These are phyloP conservation scores for Oenanthe sinensis DNA, from an alignment of 129 eudicot genomes.

Conservation along the genomic window DNA sequence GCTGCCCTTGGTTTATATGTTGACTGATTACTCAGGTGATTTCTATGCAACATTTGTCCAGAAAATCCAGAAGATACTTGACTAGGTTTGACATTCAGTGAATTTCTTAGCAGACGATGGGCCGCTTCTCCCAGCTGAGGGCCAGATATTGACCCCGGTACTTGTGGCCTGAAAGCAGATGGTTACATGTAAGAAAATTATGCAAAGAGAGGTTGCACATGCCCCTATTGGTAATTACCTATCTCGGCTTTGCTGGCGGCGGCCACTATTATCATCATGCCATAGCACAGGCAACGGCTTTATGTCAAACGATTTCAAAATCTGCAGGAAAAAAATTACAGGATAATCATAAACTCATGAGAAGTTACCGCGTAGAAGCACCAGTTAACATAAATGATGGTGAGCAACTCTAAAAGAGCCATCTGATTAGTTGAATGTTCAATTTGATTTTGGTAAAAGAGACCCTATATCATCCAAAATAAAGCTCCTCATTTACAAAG, in stretches of 20 bases:
- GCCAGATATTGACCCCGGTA: slow-evolving; percentile 76
- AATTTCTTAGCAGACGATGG: slow-evolving; percentile 78
- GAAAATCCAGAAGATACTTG: slow-evolving; percentile 22
- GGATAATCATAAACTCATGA: not conserved
- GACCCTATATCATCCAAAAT: not conserved
- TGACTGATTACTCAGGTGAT: slow-evolving; percentile 31
- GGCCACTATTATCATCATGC: slow-evolving; percentile 81
- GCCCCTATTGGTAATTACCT: slow-evolving; percentile 30
- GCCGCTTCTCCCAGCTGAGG: slow-evolving; percentile 89
- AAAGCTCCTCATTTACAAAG: not conserved
- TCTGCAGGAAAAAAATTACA: slow-evolving; percentile 38
- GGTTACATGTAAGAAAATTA: not conserved
- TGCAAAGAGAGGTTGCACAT: not conserved
- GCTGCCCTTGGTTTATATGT: slow-evolving; percentile 58
- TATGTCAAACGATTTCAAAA: slow-evolving; percentile 52
- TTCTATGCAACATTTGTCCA: slow-evolving; percentile 32
- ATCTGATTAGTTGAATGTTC: not conserved
- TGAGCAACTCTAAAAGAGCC: not conserved
- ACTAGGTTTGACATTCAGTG: slow-evolving; percentile 50
- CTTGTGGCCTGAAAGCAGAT: slow-evolving; percentile 58
- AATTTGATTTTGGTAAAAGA: not conserved
- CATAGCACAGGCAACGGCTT: slow-evolving; percentile 81
- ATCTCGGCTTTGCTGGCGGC: slow-evolving; percentile 48
- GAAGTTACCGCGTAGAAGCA: not conserved
- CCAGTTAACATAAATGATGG: not conserved